These are phyloP conservation scores for Ministeria vibrans DNA, from an alignment of 78 protist genomes.

Conservation along the genomic window DNA sequence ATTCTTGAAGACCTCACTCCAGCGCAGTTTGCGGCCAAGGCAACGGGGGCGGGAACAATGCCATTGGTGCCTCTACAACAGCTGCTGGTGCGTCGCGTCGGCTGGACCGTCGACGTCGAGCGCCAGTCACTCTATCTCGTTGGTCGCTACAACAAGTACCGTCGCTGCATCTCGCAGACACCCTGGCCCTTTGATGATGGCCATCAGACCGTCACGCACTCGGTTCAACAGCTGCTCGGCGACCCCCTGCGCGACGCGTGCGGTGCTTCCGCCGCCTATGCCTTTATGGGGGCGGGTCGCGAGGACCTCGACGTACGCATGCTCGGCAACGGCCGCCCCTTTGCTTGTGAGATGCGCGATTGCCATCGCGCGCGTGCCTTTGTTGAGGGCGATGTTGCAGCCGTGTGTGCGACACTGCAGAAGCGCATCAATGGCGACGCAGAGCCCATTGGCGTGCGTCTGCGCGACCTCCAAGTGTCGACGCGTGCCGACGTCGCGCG, in stretches of 20 bases:
- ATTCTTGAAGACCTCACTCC: background rate
- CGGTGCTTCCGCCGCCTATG: background rate
- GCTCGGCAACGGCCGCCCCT: slow-evolving; percentile 85
- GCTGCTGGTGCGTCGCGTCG: background rate
- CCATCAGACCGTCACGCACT: background rate
- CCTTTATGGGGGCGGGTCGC: slow-evolving; percentile 61
- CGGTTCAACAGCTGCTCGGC: background rate
- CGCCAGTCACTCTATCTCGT: background rate
- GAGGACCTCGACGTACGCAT: slow-evolving; percentile 89
- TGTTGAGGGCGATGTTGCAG: slow-evolving; percentile 40
- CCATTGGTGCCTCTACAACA: background rate
- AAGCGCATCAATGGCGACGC: too few species aligned
- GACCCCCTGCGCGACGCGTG: background rate
- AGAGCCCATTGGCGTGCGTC: background rate
- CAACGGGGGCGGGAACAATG: background rate
- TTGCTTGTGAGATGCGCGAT: too few species aligned
- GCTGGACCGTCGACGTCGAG: background rate
- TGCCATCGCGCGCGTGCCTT: too few species aligned
- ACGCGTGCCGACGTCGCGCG: background rate
- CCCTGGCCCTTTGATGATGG: background rate
- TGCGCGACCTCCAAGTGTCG: slow-evolving; percentile 38
- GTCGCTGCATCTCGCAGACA: slow-evolving; percentile 3
- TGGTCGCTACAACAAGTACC: slow-evolving; percentile 17
- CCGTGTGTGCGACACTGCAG: too few species aligned
- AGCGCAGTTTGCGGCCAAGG: background rate